phyloP scores from a whole-genome alignment of 2,329 filamentous ascomycete genomes.

The Akanthomyces lecanii region DNA sequence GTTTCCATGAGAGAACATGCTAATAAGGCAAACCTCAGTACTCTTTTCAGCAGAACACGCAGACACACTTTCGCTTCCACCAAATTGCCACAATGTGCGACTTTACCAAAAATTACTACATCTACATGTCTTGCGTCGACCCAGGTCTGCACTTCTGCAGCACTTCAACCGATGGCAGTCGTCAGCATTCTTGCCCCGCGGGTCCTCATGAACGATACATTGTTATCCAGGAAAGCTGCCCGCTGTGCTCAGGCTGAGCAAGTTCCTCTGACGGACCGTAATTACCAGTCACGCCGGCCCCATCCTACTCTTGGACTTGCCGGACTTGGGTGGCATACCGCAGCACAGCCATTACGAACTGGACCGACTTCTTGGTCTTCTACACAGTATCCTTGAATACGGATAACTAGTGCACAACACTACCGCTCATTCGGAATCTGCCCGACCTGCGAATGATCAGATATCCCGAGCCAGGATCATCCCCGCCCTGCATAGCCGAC shows the following conservation, averaged over 20 bases:
- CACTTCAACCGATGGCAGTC: slow-evolving; percentile 63
- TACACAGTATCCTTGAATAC: neutral
- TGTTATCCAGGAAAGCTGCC: slow-evolving; percentile 59
- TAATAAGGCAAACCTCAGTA: neutral
- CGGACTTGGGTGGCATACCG: neutral
- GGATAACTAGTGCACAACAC: neutral
- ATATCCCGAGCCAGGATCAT: neutral
- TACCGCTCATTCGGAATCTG: neutral
- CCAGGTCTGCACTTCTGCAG: slow-evolving; percentile 67
- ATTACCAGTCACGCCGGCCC: neutral
- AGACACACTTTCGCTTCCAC: neutral
- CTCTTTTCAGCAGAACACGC: neutral
- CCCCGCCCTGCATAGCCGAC: neutral
- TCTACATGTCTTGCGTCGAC: slow-evolving; percentile 67
- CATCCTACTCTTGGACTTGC: neutral
- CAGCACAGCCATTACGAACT: neutral
- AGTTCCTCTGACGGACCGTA: neutral
- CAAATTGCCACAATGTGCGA: slow-evolving; percentile 46
- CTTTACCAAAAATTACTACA: slow-evolving; percentile 73
- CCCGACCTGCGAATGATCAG: neutral
- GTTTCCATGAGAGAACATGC: neutral
- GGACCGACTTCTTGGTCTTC: neutral
- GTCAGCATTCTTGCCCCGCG: slow-evolving; percentile 53
- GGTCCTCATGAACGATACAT: slow-evolving; percentile 73
- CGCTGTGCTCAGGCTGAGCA: slow-evolving; percentile 38